Evolutionary conservation across 371 early-diverging fungal genomes (phyloP), one percentile per base, ranked within the genome.

Genomic region (Syncephalastrum sp.): DNA sequence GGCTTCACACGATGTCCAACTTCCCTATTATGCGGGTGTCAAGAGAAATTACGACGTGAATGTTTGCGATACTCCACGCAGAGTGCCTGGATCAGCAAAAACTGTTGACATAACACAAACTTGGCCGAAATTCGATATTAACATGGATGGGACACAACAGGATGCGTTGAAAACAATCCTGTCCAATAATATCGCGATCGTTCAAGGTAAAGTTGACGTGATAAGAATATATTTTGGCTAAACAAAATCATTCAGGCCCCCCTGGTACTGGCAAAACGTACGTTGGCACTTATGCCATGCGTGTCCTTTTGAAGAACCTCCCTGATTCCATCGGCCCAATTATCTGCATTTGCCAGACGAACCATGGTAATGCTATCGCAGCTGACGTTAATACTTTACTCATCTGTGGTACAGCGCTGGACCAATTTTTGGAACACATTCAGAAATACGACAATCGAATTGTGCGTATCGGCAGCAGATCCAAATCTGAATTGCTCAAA

Each of bases 221-320:
- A 1, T 21, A 21, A 2, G 21, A 21, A 21, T 21, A 21, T 21
- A 21, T 21, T 2, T 21, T 21, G 21, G 16, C 12, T 53, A 19
- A 42, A 21, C 7, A 12, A 23, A n/a, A 17, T 12, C 42, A 15
- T 12, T 41, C 58, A 75, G 75, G 89, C 47, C 90, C 89, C 14
- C 89, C 89, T 15, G 89, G 90, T 48, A 86, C 88, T 29, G 89
- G 89, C 57, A 90, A 89, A 51, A 86, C 87, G 0, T 86, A 74
- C 64, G 79, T 87, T 0, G 88, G 88, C 57, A 78, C 88, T 21
- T 75, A 81, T 62, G 75, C 84, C 6, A 82, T 84, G 59, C 57
- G 61, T 12, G 77, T 85, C 0, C 67, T 89, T 5, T 59, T 85
- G 19, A 73, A 72, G 24, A 78, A 86, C 54, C 74, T 64, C 19